Conservation (phyloP, 306 rosid genomes). For the Vicia villosa region DNA sequence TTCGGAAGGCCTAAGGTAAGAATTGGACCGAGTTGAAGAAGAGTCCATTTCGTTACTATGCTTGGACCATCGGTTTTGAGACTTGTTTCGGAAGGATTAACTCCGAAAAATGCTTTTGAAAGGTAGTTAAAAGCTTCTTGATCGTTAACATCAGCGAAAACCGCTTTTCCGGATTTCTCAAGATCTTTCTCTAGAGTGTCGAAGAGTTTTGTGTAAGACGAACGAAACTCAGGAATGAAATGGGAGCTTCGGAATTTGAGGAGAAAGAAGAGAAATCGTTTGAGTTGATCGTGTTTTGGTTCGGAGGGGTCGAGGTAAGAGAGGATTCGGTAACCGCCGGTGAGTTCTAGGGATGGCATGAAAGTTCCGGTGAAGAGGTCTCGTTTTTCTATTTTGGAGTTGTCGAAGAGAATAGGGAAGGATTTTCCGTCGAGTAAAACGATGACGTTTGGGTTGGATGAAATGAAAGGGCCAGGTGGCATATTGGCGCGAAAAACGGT, state of each 20-base stretch:
- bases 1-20: constrained; percentile 72
- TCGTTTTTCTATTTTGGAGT: constrained; percentile 68
- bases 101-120: constrained; percentile 51
- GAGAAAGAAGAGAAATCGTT: constrained; percentile 64
- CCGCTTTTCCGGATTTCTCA: constrained; percentile 51
- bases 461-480: constrained; percentile 85
- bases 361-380: constrained; percentile 86
- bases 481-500: constrained; percentile 82
- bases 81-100: constrained; percentile 53
- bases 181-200: constrained; percentile 55
- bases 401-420: constrained; percentile 80
- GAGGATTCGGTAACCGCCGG: constrained; percentile 86
- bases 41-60: constrained; percentile 59
- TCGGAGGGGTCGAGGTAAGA: constrained; percentile 94
- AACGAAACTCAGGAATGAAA: constrained; percentile 70
- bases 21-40: constrained; percentile 66
- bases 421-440: constrained; percentile 80
- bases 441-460: constrained; percentile 62
- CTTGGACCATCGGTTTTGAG: constrained; percentile 69
- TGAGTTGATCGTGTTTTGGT: constrained; percentile 67
- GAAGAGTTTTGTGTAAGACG: constrained; percentile 56
- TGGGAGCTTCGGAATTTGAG: constrained; percentile 57
- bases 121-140: constrained; percentile 81
- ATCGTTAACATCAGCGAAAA: constrained; percentile 55
- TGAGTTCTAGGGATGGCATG: constrained; percentile 80